Conservation (phyloP, 2,329 filamentous ascomycete species). For the Meredithiella fracta region DNA sequence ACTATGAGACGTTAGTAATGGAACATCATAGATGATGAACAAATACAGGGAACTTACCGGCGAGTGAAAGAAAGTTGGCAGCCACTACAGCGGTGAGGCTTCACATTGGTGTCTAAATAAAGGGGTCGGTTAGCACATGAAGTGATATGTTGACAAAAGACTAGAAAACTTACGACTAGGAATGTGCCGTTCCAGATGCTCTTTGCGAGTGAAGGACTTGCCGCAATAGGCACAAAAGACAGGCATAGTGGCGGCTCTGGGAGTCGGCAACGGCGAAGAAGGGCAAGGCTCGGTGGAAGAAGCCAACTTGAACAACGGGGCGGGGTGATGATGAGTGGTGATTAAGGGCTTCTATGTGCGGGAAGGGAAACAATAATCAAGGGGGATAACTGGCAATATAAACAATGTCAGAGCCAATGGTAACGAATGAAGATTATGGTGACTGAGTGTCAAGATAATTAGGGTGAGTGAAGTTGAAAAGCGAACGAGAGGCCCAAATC, state of each 20-base stretch:
- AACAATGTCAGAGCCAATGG: too few relatives aligned
- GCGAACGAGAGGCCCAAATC: too few relatives aligned
- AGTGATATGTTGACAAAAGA: background rate
- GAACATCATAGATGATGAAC: background rate
- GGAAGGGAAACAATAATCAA: background rate
- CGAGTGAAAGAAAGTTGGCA: conserved; percentile 35
- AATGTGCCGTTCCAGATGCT: conserved; percentile 39
- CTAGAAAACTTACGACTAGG: conserved; percentile 29
- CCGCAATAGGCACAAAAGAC: conserved; percentile 39
- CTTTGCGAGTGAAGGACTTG: conserved; percentile 38
- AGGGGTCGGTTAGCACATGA: conserved; percentile 13
- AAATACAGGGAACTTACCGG: conserved; percentile 23
- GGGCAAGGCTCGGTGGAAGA: background rate
- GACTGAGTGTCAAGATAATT: too few relatives aligned
- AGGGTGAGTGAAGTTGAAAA: too few relatives aligned
- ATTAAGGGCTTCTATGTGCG: background rate
- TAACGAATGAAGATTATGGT: too few relatives aligned
- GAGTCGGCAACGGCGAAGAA: background rate
- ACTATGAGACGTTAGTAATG: conserved; percentile 19
- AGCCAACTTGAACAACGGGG: background rate
- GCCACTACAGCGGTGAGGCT: conserved; percentile 32
- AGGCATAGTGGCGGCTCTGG: conserved; percentile 14
- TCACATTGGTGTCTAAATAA: conserved; percentile 35
- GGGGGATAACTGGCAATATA: too few relatives aligned
- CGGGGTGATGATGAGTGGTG: background rate